Percentiles rank a stretch among this genome's conserved stretches.
phyloP scores from a whole-genome alignment of 139 green algal genomes.

The Chlorella sp. region DNA sequence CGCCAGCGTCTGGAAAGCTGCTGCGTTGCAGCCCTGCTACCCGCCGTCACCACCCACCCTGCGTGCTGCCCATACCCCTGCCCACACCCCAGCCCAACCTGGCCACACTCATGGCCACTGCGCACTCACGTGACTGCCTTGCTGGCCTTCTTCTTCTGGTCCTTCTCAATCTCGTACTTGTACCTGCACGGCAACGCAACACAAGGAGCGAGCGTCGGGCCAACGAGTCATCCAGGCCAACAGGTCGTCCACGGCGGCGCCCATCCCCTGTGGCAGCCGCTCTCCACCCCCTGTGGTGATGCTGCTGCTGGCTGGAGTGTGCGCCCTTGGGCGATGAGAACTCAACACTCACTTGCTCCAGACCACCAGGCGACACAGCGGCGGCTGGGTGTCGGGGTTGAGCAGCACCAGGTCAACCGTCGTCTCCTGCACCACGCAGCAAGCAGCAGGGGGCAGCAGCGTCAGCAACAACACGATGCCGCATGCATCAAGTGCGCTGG shows the following conservation, averaged over 20 bases:
- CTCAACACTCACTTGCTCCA: constrained; percentile 37
- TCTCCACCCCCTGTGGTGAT: no score
- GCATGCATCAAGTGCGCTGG: no score
- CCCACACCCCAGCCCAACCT: neutral
- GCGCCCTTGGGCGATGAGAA: neutral
- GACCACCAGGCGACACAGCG: constrained; percentile 26
- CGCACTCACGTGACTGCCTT: constrained; percentile 1
- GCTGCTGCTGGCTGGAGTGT: neutral
- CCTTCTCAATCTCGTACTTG: constrained; percentile 44
- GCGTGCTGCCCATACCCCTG: neutral
- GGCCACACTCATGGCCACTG: neutral
- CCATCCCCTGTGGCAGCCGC: neutral
- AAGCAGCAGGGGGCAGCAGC: no score
- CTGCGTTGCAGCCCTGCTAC: neutral
- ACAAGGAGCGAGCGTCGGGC: neutral
- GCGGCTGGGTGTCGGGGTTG: constrained; percentile 25
- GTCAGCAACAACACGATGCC: no score
- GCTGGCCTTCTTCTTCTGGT: constrained; percentile 11
- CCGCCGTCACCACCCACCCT: neutral
- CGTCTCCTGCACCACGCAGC: neutral
- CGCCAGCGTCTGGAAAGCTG: neutral
- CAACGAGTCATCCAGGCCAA: neutral
- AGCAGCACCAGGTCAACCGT: constrained; percentile 26
- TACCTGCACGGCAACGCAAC: constrained; percentile 8
- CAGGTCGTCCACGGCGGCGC: neutral